phyloP scores from a whole-genome alignment of 805 yeast genomes.

The Starmerella bombi region DNA sequence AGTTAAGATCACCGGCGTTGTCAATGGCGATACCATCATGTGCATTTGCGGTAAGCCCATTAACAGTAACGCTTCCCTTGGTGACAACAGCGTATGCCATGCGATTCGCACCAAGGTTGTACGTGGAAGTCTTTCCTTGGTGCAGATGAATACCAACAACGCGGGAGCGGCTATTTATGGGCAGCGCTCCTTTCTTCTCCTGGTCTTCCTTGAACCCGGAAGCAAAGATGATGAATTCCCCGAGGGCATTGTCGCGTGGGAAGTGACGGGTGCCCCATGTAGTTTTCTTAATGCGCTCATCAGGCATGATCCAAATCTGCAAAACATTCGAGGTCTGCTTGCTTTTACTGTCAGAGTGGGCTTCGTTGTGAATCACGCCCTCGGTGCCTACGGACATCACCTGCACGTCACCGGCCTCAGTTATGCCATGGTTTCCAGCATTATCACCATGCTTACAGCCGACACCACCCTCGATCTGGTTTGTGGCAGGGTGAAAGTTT shows the following conservation, averaged over 20 bases:
- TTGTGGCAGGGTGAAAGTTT: conserved; percentile 11
- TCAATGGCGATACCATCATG: conserved; percentile 16
- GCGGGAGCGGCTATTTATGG: conserved; percentile 12
- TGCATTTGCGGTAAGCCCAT: conserved; percentile 11
- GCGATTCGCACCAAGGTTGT: conserved; percentile 11
- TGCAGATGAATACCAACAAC: conserved; percentile 11
- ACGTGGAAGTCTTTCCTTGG: conserved; percentile 4
- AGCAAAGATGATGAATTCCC: conserved; percentile 8
- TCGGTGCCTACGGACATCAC: conserved; percentile 17
- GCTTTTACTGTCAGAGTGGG: conserved; percentile 3
- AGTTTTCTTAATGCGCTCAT: conserved; percentile 3
- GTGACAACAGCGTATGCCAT: conserved; percentile 14
- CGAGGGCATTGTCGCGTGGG: conserved; percentile 7
- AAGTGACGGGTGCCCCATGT: conserved; percentile 16
- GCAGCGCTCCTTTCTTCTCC: conserved; percentile 9
- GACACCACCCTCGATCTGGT: conserved; percentile 12
- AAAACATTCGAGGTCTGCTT: conserved; percentile 5
- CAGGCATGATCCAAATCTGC: conserved; percentile 16
- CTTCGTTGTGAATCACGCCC: conserved; percentile 17
- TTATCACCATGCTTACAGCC: conserved; percentile 14
- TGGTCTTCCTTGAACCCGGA: conserved; percentile 15
- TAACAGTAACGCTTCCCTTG: conserved; percentile 7
- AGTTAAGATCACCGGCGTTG: conserved; percentile 6
- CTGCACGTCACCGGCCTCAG: conserved; percentile 17
- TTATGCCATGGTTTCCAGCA: conserved; percentile 14